Evolutionary conservation across 768 basidiomycete species (phyloP).

Genomic region (Pisolithus albus): DNA sequence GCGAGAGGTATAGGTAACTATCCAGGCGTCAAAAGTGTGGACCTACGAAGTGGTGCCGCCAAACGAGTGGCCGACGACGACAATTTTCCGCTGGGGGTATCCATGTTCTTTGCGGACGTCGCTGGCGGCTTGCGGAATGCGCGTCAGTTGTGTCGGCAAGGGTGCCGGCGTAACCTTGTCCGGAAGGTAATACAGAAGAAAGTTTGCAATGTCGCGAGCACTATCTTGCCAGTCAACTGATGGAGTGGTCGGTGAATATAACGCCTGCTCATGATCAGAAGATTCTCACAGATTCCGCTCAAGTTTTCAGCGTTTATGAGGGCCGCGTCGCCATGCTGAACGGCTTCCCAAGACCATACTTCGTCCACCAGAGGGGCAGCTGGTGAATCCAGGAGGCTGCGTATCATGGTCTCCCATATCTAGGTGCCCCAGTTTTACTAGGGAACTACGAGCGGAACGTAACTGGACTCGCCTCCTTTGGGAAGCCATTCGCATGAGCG

Average conservation of each 20-base stretch:
- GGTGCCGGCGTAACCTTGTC: constrained; percentile 21
- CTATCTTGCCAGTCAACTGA: constrained; percentile 77
- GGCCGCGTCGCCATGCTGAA: constrained; percentile 82
- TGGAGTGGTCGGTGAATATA: neutral
- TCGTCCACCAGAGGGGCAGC: constrained; percentile 48
- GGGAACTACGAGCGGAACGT: neutral
- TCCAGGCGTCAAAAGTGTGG: neutral
- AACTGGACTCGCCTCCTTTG: constrained; percentile 60
- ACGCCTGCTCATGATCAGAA: neutral
- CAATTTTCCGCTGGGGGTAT: constrained; percentile 45
- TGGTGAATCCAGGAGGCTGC: constrained; percentile 40
- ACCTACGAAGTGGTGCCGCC: constrained; percentile 74
- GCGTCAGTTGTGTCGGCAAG: constrained; percentile 50
- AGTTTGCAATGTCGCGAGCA: constrained; percentile 70
- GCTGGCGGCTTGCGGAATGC: constrained; percentile 39
- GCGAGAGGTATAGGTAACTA: neutral
- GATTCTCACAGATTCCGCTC: constrained; percentile 50
- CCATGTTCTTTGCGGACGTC: constrained; percentile 40
- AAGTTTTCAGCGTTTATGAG: constrained; percentile 56
- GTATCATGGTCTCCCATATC: constrained; percentile 75
- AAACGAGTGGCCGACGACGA: constrained; percentile 78
- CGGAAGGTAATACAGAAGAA: constrained; percentile 65
- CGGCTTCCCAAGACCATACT: constrained; percentile 78
- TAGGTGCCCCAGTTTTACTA: constrained; percentile 21
- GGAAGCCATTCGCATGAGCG: constrained; percentile 82